Conservation (phyloP, 805 yeast genomes). For the Wickerhamiella nectarea region DNA sequence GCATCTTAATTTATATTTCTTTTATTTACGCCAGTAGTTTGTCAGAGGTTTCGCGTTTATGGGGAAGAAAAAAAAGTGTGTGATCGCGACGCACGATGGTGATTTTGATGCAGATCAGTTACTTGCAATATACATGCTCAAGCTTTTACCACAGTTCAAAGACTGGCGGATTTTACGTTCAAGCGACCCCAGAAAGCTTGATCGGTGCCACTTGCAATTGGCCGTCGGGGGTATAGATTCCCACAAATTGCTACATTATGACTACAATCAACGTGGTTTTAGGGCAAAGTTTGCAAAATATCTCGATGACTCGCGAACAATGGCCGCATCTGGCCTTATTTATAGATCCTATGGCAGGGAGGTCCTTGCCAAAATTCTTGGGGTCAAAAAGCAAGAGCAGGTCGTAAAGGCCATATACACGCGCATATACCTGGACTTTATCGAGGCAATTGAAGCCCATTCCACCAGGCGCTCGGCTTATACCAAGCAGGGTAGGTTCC, state of each 20-base stretch:
- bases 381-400: neutral
- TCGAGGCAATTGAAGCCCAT: neutral
- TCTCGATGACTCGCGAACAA: neutral
- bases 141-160: neutral
- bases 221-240: neutral
- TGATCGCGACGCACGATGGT: neutral
- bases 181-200: neutral
- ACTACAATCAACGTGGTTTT: neutral
- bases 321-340: neutral
- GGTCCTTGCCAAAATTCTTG: neutral
- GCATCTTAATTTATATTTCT: conserved; percentile 2
- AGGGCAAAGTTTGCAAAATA: neutral
- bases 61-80: neutral
- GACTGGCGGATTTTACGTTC: neutral
- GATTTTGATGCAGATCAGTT: neutral
- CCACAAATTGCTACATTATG: neutral
- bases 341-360: neutral
- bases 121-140: neutral
- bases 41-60: neutral
- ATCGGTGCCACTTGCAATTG: neutral
- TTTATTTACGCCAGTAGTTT: neutral
- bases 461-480: neutral
- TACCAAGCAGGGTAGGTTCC: neutral
- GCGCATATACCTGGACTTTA: neutral
- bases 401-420: neutral